Percentiles rank a stretch among this genome's conserved stretches.
These are phyloP conservation scores for Penicillium decumbens DNA, from an alignment of 2,329 filamentous ascomycete genomes.

Conservation along the genomic window DNA sequence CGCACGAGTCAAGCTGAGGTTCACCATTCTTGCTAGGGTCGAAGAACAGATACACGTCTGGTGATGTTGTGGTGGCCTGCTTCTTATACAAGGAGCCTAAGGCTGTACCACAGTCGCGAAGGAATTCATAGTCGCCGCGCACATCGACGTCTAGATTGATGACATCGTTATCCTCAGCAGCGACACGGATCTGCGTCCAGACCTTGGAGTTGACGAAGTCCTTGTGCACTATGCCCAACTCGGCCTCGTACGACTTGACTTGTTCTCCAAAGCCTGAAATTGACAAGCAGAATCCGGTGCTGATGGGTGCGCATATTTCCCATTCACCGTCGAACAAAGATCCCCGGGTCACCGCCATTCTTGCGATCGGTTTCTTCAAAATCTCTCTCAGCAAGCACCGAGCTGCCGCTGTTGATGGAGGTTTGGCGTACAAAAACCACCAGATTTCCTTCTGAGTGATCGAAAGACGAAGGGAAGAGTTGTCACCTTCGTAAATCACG, in stretches of 20 bases:
- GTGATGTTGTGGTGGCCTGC: conserved; percentile 7
- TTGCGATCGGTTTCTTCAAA: conserved; percentile 46
- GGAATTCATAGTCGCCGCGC: conserved; percentile 48
- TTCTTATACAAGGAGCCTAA: conserved; percentile 52
- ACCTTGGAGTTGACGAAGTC: conserved; percentile 42
- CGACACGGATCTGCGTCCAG: conserved; percentile 43
- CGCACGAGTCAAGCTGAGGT: conserved; percentile 49
- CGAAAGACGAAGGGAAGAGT: conserved; percentile 25
- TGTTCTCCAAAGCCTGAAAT: conserved; percentile 34
- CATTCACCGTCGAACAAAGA: conserved; percentile 41
- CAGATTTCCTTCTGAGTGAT: conserved; percentile 26
- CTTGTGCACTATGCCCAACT: conserved; percentile 38
- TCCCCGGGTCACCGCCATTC: conserved; percentile 37
- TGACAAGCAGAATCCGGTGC: conserved; percentile 30
- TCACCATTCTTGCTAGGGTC: conserved; percentile 51
- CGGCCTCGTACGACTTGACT: conserved; percentile 38
- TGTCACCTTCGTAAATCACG: conserved; percentile 26
- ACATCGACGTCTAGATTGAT: conserved; percentile 38
- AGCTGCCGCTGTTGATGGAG: conserved; percentile 35
- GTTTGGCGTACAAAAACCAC: conserved; percentile 50
- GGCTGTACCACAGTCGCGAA: conserved; percentile 56
- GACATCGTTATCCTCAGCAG: conserved; percentile 27
- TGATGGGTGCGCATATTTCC: conserved; percentile 43
- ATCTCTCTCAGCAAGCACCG: conserved; percentile 42
- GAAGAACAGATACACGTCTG: conserved; percentile 53